phyloP scores from a whole-genome alignment of 176 grass and related monocot species.

The Dactylis glomerata region DNA sequence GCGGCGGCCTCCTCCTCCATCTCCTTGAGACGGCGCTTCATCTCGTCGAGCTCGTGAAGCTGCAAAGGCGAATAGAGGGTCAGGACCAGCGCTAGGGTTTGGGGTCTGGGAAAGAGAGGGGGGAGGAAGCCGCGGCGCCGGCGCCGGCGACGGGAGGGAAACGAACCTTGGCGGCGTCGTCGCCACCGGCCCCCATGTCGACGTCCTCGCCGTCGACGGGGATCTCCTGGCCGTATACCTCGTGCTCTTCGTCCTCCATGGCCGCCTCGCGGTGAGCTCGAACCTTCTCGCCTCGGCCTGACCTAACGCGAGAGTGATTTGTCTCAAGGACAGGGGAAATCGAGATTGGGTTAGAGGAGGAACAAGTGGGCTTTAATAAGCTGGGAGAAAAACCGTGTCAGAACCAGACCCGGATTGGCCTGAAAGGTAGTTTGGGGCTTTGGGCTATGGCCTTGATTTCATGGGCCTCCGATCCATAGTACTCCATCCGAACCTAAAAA shows the following conservation, averaged over 20 bases:
- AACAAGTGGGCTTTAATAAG: background rate
- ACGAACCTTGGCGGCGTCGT: constrained; percentile 46
- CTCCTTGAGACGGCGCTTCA: constrained; percentile 83
- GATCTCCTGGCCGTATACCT: constrained; percentile 72
- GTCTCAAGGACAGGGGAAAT: background rate
- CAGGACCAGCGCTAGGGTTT: constrained; percentile 36
- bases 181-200: constrained; percentile 41
- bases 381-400: background rate
- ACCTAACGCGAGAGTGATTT: background rate
- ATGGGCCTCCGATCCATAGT: background rate
- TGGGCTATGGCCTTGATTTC: background rate
- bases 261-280: constrained; percentile 6
- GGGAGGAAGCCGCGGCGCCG: background rate
- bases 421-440: background rate
- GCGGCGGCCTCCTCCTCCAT: constrained; percentile 82
- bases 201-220: constrained; percentile 66
- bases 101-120: background rate
- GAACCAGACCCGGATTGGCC: background rate
- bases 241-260: constrained; percentile 72
- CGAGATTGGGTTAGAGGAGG: background rate
- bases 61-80: background rate
- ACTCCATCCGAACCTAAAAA: no score
- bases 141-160: background rate
- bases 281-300: background rate
- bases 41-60: constrained; percentile 77